Base-by-base conservation (phyloP, 768 basidiomycete species). In the Lentinula sp. region DNA sequence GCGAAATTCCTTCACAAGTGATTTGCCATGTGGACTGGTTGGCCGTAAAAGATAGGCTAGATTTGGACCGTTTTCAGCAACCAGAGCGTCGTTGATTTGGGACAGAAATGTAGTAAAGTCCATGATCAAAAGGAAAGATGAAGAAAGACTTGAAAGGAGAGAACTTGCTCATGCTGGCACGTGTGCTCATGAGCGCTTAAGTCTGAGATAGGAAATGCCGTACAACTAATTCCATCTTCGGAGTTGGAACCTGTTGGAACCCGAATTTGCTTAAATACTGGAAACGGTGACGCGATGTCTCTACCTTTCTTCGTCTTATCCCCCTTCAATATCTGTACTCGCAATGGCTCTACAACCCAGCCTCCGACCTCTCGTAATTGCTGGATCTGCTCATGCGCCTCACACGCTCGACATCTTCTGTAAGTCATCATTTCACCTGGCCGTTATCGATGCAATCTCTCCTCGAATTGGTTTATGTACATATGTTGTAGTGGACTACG, bases 381-480 rank as follows among this genome's bases (percentile, higher is more conserved):
- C 83, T 3, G 92, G 92, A 45, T 68, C 64, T 16, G 67, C 70
- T 57, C 74, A 80, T 32, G 81, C 91, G 0, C 87, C 88, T 0
- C 90, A 94, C 66, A 91, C 89, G 2, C 77, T 94, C 55, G 92
- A 95, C 61, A 73, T 93, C 61, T 93, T 91, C 73, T 70, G 89
- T 88, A 67, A 67, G 88, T 70, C 0, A 55, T 23, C 15, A 16
- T 39, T 5, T 8, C 7, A 39, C 7, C 13, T 13, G 37, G 13
- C 13, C 37, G 5, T 39, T 39, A 39, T 39, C 37, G 37, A 13
- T 39, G 7, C 37, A 21, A 13, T 46, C 16, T n/a, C 40, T 40
- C 52, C 23, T 21, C 16, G 2, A 5, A 46, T 50, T 23, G 10
- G 18, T 23, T 35, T 13, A 28, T 28, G 0, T 28, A 40, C n/a